These are phyloP conservation scores for Globisporangium cylindrosporum DNA, from an alignment of 352 stramenopile genomes.

Conservation along the genomic window DNA sequence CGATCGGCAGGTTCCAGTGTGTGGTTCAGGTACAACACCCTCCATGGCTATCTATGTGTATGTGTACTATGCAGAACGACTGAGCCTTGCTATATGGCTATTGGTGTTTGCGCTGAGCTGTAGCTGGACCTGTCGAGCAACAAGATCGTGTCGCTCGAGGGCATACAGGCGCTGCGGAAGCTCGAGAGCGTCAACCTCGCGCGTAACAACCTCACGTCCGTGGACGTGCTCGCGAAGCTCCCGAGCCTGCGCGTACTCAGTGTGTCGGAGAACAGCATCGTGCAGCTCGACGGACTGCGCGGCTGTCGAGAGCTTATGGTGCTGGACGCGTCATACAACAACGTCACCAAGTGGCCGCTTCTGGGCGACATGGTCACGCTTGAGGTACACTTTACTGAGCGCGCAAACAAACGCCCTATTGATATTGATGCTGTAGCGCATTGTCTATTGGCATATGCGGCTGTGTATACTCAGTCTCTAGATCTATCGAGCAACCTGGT, in stretches of 20 bases:
- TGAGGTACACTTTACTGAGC: slow-evolving; percentile 28
- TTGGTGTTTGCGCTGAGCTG: not conserved
- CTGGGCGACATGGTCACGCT: slow-evolving; percentile 34
- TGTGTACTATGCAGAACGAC: not conserved
- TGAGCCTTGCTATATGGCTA: not conserved
- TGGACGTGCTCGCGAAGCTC: slow-evolving; percentile 42
- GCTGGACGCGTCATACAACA: slow-evolving; percentile 63
- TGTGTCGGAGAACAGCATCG: slow-evolving; percentile 56
- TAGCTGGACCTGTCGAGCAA: slow-evolving; percentile 66
- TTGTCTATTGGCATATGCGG: not conserved
- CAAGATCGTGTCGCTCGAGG: slow-evolving; percentile 45
- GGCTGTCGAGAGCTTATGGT: slow-evolving; percentile 30
- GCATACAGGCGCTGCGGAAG: slow-evolving; percentile 39
- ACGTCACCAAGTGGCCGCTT: slow-evolving; percentile 50
- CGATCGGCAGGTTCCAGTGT: slow-evolving; percentile 42
- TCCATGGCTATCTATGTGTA: not conserved
- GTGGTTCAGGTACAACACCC: slow-evolving; percentile 36
- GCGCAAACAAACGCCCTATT: not conserved
- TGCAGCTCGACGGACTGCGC: slow-evolving; percentile 37
- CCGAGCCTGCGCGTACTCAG: slow-evolving; percentile 45
- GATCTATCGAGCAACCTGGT: slow-evolving; percentile 66
- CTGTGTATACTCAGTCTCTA: slow-evolving; percentile 28
- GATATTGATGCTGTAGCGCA: not conserved
- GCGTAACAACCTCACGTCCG: slow-evolving; percentile 42
- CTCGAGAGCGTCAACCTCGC: slow-evolving; percentile 51